Base-by-base conservation (phyloP, 116 monocot species). In the Trichopus zeylanicus region DNA sequence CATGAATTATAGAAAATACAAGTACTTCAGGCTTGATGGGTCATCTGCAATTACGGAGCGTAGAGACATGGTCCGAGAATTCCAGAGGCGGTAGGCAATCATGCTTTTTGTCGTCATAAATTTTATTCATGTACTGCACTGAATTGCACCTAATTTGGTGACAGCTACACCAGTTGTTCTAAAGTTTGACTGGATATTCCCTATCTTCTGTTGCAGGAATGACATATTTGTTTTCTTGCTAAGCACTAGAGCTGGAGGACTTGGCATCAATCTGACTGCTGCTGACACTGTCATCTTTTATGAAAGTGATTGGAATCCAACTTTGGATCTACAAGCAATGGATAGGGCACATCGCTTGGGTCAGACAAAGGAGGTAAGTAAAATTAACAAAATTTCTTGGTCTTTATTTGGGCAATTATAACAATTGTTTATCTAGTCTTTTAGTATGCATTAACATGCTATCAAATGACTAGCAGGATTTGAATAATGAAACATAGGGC, bases 261-360 rank as follows among this genome's bases (percentile, higher is more conserved):
- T 98, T 34, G 98, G 98, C 75, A 98, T 98, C 27, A 98, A 98
- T 65, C 59, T 98, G 59, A 98, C 98, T 13, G 98, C 98, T 61
- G 98, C 91, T 69, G 98, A 98, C 67, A 98, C 98, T 51, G 98
- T 98, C 57, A 98, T 98, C 48, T 98, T 98, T 35, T 98, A 91
- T 71, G 98, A 98, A 78, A 98, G 78, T 76, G 98, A 98, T 70
- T 98, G 91, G 98, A 98, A 98, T 68, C 98, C 98, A 58, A 98
- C 98, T 19, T 65, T 91, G 60, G 97, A 97, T 73, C 70, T 90
- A 31, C 95, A 97, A 34, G 97, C 97, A 51, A 97, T 97, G 97
- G 97, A 97, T 59, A 90, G 97, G 70, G 91, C 97, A 49, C 97
- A 97, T 26, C 73, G 91, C 3, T 69, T 97, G 42, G 97, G 97